These are phyloP conservation scores for Ceratocystiopsis brevicomis DNA, from an alignment of 2,329 filamentous ascomycete genomes.

Conservation along the genomic window DNA sequence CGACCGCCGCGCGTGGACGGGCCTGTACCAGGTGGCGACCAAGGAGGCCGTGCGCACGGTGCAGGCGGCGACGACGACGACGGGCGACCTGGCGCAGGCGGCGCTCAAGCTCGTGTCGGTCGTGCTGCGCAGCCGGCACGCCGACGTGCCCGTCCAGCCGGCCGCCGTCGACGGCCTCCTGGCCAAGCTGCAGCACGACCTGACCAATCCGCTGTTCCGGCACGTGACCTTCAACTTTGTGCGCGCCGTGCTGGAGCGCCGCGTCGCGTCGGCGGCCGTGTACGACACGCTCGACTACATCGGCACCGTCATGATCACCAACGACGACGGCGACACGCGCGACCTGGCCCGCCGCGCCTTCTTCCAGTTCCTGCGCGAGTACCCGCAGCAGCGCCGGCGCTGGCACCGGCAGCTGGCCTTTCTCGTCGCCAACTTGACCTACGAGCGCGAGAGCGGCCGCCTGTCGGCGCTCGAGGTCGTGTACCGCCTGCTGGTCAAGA, in stretches of 20 bases:
- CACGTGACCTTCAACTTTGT: conserved; percentile 92
- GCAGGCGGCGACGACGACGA: conserved; percentile 57
- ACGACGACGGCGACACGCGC: conserved; percentile 73
- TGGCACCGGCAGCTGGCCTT: conserved; percentile 83
- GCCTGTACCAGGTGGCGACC: conserved; percentile 55
- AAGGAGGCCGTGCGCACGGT: conserved; percentile 36
- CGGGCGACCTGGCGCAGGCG: conserved; percentile 69
- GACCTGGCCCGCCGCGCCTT: conserved; percentile 79
- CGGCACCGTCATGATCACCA: conserved; percentile 85
- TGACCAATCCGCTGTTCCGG: conserved; percentile 82
- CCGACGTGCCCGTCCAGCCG: conserved; percentile 59
- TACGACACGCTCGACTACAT: conserved; percentile 87
- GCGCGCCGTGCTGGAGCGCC: conserved; percentile 67
- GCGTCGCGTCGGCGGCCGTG: conserved; percentile 66
- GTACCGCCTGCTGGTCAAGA: conserved; percentile 69
- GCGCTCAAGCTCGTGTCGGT: conserved; percentile 76
- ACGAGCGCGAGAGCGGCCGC: conserved; percentile 71
- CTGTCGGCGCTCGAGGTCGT: conserved; percentile 87
- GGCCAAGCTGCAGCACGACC: conserved; percentile 63
- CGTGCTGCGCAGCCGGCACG: conserved; percentile 62
- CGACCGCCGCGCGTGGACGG: conserved; percentile 26
- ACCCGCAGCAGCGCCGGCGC: conserved; percentile 75
- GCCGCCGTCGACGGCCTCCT: conserved; percentile 68
- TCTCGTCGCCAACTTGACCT: conserved; percentile 76
- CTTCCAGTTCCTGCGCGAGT: conserved; percentile 85